Evolutionary conservation across 2,329 filamentous ascomycete species (phyloP).

Genomic region (Claviceps sp.): DNA sequence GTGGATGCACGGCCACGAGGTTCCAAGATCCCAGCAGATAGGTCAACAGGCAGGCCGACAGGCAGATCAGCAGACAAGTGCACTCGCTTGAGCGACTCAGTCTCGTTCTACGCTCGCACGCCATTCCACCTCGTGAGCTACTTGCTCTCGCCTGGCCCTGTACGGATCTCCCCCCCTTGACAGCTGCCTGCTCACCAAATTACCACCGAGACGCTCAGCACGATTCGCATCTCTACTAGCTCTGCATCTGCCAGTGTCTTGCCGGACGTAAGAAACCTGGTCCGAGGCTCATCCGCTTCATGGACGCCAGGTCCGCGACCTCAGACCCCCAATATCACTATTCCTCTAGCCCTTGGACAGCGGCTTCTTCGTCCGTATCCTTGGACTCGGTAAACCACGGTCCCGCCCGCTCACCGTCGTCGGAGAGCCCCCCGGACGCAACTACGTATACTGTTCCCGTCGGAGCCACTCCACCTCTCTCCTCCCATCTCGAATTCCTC

Average conservation of each 20-base stretch:
- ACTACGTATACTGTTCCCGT: conserved; percentile 9
- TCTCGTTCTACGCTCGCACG: neutral
- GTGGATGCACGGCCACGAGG: conserved; percentile 3
- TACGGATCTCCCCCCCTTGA: neutral
- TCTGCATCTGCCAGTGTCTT: neutral
- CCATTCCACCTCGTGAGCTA: neutral
- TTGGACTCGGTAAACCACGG: conserved; percentile 13
- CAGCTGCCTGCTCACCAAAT: neutral
- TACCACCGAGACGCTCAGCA: neutral
- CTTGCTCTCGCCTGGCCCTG: neutral
- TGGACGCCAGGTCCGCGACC: conserved; percentile 25
- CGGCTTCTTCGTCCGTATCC: conserved; percentile 15
- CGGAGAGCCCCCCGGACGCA: conserved; percentile 20
- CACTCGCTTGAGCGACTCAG: neutral
- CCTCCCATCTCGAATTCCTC: conserved; percentile 37
- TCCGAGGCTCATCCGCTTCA: conserved; percentile 17
- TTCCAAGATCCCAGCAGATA: neutral
- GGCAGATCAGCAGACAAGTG: neutral
- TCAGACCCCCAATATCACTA: conserved; percentile 26
- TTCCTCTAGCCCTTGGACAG: conserved; percentile 19
- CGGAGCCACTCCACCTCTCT: conserved; percentile 18
- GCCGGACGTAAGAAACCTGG: neutral
- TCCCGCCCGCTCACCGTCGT: conserved; percentile 12
- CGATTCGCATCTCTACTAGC: neutral
- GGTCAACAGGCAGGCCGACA: neutral